phyloP scores from a whole-genome alignment of 2,329 filamentous ascomycete species.

The Raffaelea albimanens region DNA sequence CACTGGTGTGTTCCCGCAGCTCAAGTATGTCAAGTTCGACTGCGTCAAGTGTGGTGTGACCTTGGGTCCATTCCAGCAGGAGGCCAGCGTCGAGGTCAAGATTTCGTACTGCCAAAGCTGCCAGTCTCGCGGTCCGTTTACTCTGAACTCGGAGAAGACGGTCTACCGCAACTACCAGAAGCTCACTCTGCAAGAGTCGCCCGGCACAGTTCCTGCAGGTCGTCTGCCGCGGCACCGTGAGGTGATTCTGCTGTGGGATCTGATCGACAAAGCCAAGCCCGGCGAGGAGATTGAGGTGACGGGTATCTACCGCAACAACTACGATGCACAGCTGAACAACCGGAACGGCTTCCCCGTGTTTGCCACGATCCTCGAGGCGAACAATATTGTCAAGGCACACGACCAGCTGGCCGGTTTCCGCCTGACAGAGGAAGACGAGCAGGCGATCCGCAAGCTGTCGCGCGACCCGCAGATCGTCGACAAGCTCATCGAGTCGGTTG shows the following conservation, averaged over 20 bases:
- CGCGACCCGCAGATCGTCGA: constrained; percentile 87
- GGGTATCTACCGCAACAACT: constrained; percentile 96
- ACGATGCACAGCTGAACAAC: constrained; percentile 95
- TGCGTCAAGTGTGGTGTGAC: constrained; percentile 88
- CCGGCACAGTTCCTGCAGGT: constrained; percentile 90
- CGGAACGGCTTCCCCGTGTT: constrained; percentile 98
- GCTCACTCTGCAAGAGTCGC: constrained; percentile 91
- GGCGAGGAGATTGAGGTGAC: constrained; percentile 97
- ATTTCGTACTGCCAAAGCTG: constrained; percentile 95
- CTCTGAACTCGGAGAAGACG: constrained; percentile 91
- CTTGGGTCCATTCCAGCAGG: constrained; percentile 92
- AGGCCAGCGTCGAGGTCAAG: constrained; percentile 92
- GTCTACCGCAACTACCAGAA: constrained; percentile 99
- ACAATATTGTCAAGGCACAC: constrained; percentile 93
- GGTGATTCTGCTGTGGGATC: constrained; percentile 90
- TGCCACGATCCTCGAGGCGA: constrained; percentile 93
- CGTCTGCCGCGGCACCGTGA: constrained; percentile 88
- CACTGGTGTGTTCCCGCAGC: constrained; percentile 90
- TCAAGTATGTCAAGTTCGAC: constrained; percentile 98
- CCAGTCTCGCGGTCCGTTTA: constrained; percentile 90
- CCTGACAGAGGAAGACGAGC: constrained; percentile 90
- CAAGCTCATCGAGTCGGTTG: constrained; percentile 86
- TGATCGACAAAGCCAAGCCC: constrained; percentile 94
- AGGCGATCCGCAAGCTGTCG: constrained; percentile 76
- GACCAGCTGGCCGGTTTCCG: constrained; percentile 96